phyloP scores from a whole-genome alignment of 2,329 filamentous ascomycete species.

The Aspergillus niger region DNA sequence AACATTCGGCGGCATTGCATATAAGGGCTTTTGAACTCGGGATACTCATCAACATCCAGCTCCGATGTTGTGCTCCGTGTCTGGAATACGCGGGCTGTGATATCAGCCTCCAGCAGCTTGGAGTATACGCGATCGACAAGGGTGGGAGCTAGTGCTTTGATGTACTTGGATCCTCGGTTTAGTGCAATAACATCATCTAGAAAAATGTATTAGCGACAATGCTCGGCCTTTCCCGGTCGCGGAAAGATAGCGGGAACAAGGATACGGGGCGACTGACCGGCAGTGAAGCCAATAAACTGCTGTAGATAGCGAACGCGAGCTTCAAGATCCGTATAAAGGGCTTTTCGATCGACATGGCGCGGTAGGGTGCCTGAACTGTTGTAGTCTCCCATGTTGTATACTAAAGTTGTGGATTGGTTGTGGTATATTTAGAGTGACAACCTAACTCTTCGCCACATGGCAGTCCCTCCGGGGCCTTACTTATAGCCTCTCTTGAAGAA shows the following conservation, averaged over 20 bases:
- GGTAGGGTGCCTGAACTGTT: not conserved
- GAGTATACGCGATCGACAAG: constrained; percentile 83
- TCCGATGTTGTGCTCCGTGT: constrained; percentile 63
- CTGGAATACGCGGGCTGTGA: constrained; percentile 76
- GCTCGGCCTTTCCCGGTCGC: too few species aligned
- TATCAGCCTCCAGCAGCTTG: constrained; percentile 77
- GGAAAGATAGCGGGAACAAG: too few species aligned
- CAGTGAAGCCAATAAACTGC: not conserved
- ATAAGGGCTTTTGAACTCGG: constrained; percentile 69
- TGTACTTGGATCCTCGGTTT: constrained; percentile 69
- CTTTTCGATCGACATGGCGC: not conserved
- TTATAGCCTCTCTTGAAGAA: not conserved
- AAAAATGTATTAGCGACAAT: not conserved
- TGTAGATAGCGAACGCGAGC: not conserved
- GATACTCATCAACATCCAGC: constrained; percentile 63
- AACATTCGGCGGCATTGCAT: constrained; percentile 79
- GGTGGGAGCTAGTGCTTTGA: constrained; percentile 76
- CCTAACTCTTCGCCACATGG: not conserved
- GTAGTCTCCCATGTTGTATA: not conserved
- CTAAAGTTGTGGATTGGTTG: not conserved
- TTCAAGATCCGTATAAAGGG: not conserved
- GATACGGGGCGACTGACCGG: not conserved
- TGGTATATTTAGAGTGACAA: not conserved
- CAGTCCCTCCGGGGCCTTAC: not conserved
- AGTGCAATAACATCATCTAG: constrained; percentile 72